Percentiles rank a stretch among this genome's conserved stretches.
phyloP scores from a whole-genome alignment of 495 filamentous ascomycete genomes.

The Neurospora sublineolata region DNA sequence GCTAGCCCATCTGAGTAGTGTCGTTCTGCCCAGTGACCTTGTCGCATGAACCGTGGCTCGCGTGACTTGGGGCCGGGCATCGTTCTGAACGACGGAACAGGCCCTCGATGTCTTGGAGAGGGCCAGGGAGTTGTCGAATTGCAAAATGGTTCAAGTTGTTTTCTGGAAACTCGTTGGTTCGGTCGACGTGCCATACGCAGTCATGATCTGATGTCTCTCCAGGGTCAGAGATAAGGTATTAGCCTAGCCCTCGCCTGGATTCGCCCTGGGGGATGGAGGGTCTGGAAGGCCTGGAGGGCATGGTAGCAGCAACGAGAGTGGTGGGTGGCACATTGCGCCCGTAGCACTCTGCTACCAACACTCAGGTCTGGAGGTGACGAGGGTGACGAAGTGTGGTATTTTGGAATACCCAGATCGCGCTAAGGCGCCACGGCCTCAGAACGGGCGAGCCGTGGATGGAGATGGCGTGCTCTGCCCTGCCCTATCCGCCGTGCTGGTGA shows the following conservation, averaged over 20 bases:
- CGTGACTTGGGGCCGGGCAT: background rate
- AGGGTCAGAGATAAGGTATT: background rate
- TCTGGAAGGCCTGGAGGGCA: background rate
- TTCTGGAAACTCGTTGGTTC: background rate
- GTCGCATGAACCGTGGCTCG: background rate
- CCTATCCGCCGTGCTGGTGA: background rate
- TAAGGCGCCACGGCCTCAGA: background rate
- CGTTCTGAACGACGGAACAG: background rate
- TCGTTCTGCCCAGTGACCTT: background rate
- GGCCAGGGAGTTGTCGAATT: background rate
- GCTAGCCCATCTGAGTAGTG: background rate
- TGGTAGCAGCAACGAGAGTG: background rate
- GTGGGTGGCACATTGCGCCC: background rate
- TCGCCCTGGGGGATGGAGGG: background rate
- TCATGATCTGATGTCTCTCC: background rate
- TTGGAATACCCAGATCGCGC: background rate
- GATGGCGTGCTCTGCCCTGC: background rate
- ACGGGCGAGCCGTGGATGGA: background rate
- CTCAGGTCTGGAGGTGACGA: background rate
- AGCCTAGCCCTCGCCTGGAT: background rate
- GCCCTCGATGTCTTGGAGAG: background rate
- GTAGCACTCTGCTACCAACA: background rate
- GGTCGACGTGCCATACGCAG: background rate
- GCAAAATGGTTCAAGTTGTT: background rate
- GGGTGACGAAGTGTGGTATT: background rate